A percentile compares a stretch with the other conserved stretches of the same genome.
Evolutionary conservation across 495 filamentous ascomycete genomes (phyloP).

Genomic region (Stereocaulon alpinum): DNA sequence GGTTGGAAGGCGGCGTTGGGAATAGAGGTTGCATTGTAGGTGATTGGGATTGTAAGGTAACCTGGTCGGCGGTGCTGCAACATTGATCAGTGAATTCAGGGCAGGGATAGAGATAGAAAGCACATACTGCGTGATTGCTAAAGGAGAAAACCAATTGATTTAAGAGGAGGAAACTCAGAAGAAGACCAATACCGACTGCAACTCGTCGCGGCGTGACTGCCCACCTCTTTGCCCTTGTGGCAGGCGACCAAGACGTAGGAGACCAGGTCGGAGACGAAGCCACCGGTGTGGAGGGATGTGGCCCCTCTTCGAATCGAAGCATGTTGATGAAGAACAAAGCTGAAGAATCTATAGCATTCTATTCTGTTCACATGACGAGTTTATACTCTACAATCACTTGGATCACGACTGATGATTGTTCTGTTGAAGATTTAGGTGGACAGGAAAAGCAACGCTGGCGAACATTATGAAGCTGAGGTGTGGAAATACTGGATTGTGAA

Average conservation of each 20-base stretch:
- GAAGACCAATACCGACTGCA: background rate
- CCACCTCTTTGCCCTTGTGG: background rate
- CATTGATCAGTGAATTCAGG: background rate
- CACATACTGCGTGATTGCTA: background rate
- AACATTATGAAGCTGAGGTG: too few species aligned
- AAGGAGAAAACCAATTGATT: background rate
- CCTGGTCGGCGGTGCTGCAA: constrained; percentile 18
- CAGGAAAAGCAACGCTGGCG: background rate
- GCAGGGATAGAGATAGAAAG: background rate
- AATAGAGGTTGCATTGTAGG: constrained; percentile 22
- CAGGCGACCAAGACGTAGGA: constrained; percentile 6
- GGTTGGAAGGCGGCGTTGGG: constrained; percentile 31
- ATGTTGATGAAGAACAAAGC: background rate
- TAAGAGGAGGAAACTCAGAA: constrained; percentile 6
- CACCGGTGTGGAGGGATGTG: constrained; percentile 5
- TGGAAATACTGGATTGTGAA: too few species aligned
- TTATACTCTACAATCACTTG: background rate
- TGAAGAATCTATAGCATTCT: background rate
- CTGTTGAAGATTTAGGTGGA: background rate
- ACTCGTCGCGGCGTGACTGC: constrained; percentile 9
- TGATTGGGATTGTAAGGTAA: constrained; percentile 16
- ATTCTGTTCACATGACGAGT: background rate
- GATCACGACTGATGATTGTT: background rate
- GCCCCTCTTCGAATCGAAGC: background rate
- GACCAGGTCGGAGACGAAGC: background rate